Conservation (phyloP, 768 basidiomycete genomes). For the Lentinula detonsa region DNA sequence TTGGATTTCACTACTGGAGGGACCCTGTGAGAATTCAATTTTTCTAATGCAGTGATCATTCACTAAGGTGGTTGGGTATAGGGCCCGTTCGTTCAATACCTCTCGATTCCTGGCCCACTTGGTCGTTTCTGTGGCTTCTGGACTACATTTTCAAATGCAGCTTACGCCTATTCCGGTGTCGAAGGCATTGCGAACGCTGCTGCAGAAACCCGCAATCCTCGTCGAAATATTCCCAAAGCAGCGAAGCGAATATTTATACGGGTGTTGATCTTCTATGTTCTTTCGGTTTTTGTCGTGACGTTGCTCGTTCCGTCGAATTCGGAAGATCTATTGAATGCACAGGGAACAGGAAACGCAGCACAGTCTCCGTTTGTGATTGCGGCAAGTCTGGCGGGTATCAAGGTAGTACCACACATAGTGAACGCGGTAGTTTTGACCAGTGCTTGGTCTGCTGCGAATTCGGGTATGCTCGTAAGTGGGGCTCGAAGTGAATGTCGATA, state of each 20-base stretch:
- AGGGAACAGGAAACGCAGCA: slow-evolving; percentile 30
- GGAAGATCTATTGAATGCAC: slow-evolving; percentile 18
- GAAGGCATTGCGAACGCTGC: slow-evolving; percentile 36
- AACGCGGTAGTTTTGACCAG: slow-evolving; percentile 69
- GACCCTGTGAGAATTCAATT: slow-evolving; percentile 1
- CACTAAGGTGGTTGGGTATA: neutral
- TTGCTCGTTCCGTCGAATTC: slow-evolving; percentile 64
- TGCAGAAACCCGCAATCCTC: slow-evolving; percentile 59
- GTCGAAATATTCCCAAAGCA: slow-evolving; percentile 59
- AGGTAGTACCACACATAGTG: slow-evolving; percentile 60
- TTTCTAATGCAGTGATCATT: neutral
- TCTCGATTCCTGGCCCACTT: slow-evolving; percentile 1
- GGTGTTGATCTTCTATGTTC: slow-evolving; percentile 34
- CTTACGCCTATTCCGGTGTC: slow-evolving; percentile 63
- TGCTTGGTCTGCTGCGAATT: slow-evolving; percentile 70
- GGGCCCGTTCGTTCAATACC: slow-evolving; percentile 9
- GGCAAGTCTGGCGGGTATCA: slow-evolving; percentile 53
- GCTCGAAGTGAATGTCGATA: slow-evolving; percentile 21
- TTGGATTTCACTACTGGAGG: slow-evolving; percentile 47
- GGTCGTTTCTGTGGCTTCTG: slow-evolving; percentile 49
- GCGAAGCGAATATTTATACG: slow-evolving; percentile 47
- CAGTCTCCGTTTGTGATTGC: slow-evolving; percentile 74
- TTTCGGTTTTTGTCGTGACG: slow-evolving; percentile 57
- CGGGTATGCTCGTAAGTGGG: slow-evolving; percentile 12
- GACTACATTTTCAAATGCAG: slow-evolving; percentile 25